phyloP scores from a whole-genome alignment of 2,329 filamentous ascomycete species.

The Cryphonectria naterciae region DNA sequence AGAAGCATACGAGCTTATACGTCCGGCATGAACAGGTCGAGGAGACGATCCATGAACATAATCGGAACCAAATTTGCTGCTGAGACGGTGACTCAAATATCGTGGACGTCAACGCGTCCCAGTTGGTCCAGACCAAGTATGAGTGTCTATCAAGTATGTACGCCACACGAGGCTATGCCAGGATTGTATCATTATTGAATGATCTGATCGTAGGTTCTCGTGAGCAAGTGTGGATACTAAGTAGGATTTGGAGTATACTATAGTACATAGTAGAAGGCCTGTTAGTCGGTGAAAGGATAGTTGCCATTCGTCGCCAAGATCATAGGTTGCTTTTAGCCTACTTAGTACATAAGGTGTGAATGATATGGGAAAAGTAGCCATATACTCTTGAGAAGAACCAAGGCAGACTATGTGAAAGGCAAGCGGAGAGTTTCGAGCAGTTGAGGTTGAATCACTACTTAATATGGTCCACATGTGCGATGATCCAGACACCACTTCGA shows the following conservation, averaged over 20 bases:
- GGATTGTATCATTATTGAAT: conserved; percentile 52
- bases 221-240: not conserved
- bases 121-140: conserved; percentile 47
- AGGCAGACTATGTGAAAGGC: not conserved
- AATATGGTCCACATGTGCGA: not conserved
- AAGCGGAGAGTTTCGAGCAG: too few relatives aligned
- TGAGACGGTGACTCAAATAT: conserved; percentile 57
- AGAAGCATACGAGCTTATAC: not conserved
- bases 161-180: conserved; percentile 56
- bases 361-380: too few relatives aligned
- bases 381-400: not conserved
- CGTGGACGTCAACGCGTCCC: conserved; percentile 51
- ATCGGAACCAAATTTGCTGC: conserved; percentile 50
- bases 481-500: not conserved
- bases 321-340: not conserved
- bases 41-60: conserved; percentile 41
- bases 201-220: not conserved
- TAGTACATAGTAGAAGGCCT: not conserved
- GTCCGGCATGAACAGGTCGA: conserved; percentile 46
- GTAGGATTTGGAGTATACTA: too few relatives aligned
- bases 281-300: not conserved
- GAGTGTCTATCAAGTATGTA: conserved; percentile 47
- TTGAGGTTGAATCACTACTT: not conserved
- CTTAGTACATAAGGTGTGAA: too few relatives aligned
- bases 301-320: not conserved